Evolutionary conservation across 176 grass and related monocot species (phyloP).

Genomic region (Alloteropsis semialata): DNA sequence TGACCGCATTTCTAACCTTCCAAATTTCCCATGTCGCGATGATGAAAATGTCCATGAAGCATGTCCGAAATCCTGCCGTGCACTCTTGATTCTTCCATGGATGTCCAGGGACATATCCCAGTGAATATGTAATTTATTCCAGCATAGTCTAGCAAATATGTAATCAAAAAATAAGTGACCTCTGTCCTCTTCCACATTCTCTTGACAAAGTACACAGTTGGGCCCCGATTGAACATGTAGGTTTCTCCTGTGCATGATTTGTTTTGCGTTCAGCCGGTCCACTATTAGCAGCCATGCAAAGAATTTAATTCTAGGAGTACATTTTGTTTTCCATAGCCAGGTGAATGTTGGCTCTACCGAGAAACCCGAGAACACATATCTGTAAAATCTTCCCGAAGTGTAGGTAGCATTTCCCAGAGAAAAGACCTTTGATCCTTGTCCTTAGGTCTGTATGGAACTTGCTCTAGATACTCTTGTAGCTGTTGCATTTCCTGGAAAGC

Average conservation of each 20-base stretch:
- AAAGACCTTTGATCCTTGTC: too few relatives aligned
- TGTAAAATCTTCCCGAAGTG: background rate
- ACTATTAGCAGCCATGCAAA: background rate
- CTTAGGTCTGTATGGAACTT: too few relatives aligned
- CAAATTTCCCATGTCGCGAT: background rate
- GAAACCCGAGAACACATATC: background rate
- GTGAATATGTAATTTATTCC: background rate
- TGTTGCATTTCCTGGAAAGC: too few relatives aligned
- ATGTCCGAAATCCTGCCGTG: background rate
- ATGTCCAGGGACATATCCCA: too few relatives aligned
- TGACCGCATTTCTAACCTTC: background rate
- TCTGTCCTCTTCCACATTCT: too few relatives aligned
- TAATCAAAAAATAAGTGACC: too few relatives aligned
- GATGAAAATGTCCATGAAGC: background rate
- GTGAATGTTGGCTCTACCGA: too few relatives aligned
- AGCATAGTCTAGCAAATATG: too few relatives aligned
- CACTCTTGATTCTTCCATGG: background rate
- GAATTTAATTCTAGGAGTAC: background rate
- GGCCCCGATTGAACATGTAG: accelerated
- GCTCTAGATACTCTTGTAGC: too few relatives aligned
- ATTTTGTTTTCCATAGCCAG: background rate
- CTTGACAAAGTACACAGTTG: background rate
- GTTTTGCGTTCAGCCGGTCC: background rate
- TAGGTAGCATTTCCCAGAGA: too few relatives aligned
- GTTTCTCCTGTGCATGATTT: background rate